Conservation (phyloP, 345 rosid species). For the Eucalyptus albens region DNA sequence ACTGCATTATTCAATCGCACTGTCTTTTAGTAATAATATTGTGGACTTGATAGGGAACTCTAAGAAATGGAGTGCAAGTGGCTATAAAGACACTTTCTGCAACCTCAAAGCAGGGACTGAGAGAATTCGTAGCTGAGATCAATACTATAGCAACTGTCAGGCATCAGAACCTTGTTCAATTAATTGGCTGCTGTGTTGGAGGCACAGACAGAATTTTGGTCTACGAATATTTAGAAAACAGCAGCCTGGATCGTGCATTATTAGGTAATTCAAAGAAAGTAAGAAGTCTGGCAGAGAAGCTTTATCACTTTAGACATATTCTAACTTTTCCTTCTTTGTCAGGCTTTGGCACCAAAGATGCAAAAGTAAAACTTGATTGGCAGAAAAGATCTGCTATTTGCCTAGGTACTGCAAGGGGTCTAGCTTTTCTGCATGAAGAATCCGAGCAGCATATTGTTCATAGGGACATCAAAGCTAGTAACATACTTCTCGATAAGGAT, state of each 20-base stretch:
- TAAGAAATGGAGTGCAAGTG: slow-evolving; percentile 46
- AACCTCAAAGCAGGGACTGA: slow-evolving; percentile 65
- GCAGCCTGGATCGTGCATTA: slow-evolving; percentile 62
- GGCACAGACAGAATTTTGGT: slow-evolving; percentile 60
- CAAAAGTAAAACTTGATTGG: slow-evolving; percentile 53
- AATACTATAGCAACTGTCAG: slow-evolving; percentile 49
- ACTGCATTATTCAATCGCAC: background rate
- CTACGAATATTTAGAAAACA: slow-evolving; percentile 78
- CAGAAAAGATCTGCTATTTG: slow-evolving; percentile 67
- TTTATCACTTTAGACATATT: background rate
- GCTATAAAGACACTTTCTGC: slow-evolving; percentile 72
- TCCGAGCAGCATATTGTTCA: slow-evolving; percentile 77
- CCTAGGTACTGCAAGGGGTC: slow-evolving; percentile 72
- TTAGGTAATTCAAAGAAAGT: slow-evolving; percentile 20
- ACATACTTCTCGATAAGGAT: slow-evolving; percentile 72
- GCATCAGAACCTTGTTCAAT: slow-evolving; percentile 86
- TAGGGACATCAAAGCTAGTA: slow-evolving; percentile 93
- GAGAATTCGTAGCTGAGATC: slow-evolving; percentile 77
- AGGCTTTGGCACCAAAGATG: slow-evolving; percentile 30
- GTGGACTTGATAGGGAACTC: slow-evolving; percentile 32
- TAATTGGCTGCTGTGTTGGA: slow-evolving; percentile 74
- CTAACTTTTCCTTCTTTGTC: background rate
- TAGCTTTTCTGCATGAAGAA: slow-evolving; percentile 86
- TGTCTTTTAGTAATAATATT: background rate
- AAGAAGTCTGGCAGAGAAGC: background rate